Evolutionary conservation across 225 moss, liverwort and hornwort species (phyloP).

Genomic region (Neckera pumila): DNA sequence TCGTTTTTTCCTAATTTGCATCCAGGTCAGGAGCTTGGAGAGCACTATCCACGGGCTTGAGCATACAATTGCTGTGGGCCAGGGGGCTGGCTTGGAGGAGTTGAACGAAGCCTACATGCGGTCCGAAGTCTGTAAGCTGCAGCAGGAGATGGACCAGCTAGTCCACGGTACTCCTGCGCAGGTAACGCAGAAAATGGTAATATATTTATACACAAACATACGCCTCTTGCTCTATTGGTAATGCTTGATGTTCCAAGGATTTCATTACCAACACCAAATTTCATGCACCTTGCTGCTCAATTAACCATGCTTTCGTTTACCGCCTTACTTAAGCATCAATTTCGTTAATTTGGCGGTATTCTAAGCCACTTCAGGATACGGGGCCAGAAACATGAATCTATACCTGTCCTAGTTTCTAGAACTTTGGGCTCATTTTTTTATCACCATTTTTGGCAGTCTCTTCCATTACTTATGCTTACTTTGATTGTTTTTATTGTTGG

Average conservation of each 20-base stretch:
- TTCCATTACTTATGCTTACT: not conserved
- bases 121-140: slow-evolving; percentile 75
- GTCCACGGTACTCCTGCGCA: slow-evolving; percentile 82
- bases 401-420: not conserved
- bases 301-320: too few relatives aligned
- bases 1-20: not conserved
- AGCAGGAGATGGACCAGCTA: slow-evolving; percentile 92
- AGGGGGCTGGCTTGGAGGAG: slow-evolving; percentile 82
- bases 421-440: too few relatives aligned
- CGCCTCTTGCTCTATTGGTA: not conserved
- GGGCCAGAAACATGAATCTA: not conserved
- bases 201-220: not conserved
- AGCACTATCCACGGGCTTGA: slow-evolving; percentile 86
- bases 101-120: slow-evolving; percentile 82
- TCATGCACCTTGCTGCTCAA: not conserved
- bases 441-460: not conserved
- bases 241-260: not conserved
- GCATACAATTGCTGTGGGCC: slow-evolving; percentile 73
- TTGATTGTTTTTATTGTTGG: not conserved
- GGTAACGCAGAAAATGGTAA: slow-evolving; percentile 31
- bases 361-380: too few relatives aligned
- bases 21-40: slow-evolving; percentile 85
- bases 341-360: not conserved
- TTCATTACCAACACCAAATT: not conserved
- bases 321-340: not conserved